Percentiles rank a stretch among this genome's conserved stretches.
These are phyloP conservation scores for Phialemoniopsis sp. DNA, from an alignment of 2,329 filamentous ascomycete genomes.

Conservation along the genomic window DNA sequence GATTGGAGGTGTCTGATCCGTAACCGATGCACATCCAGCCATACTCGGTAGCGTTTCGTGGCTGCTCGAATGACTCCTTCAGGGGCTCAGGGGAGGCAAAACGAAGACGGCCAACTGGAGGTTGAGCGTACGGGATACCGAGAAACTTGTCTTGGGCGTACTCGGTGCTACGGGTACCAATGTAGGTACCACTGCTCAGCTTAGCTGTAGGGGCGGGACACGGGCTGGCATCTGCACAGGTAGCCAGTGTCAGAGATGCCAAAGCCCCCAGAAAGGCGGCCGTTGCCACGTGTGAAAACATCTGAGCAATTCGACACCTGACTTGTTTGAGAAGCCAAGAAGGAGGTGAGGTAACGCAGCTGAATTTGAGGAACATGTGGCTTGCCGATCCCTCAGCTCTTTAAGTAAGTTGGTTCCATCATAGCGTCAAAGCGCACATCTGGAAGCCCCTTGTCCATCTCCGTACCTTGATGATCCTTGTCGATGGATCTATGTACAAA, in stretches of 20 bases:
- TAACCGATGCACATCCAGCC: conserved; percentile 46
- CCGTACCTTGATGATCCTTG: too few relatives aligned
- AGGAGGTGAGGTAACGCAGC: too few relatives aligned
- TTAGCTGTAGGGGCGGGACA: too few relatives aligned
- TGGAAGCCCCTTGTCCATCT: too few relatives aligned
- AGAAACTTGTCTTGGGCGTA: conserved; percentile 47
- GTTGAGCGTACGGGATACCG: conserved; percentile 52
- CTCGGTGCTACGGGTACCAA: conserved; percentile 22
- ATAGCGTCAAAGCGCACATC: too few relatives aligned
- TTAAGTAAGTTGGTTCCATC: neutral
- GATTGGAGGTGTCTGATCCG: conserved; percentile 22
- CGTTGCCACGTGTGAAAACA: conserved; percentile 3
- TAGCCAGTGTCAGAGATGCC: neutral
- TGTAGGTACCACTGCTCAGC: conserved; percentile 27
- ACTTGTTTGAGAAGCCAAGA: too few relatives aligned
- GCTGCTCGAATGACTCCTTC: conserved; percentile 14
- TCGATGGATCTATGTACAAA: too few relatives aligned
- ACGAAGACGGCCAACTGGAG: conserved; percentile 29
- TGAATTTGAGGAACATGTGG: too few relatives aligned
- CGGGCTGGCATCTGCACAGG: neutral
- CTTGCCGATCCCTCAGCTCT: neutral
- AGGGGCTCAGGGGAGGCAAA: conserved; percentile 10
- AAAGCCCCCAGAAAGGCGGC: conserved; percentile 1
- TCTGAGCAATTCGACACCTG: neutral
- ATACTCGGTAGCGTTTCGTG: conserved; percentile 38